Evolutionary conservation across 352 stramenopile genomes (phyloP).

Genomic region (Globisporangium paddicum): DNA sequence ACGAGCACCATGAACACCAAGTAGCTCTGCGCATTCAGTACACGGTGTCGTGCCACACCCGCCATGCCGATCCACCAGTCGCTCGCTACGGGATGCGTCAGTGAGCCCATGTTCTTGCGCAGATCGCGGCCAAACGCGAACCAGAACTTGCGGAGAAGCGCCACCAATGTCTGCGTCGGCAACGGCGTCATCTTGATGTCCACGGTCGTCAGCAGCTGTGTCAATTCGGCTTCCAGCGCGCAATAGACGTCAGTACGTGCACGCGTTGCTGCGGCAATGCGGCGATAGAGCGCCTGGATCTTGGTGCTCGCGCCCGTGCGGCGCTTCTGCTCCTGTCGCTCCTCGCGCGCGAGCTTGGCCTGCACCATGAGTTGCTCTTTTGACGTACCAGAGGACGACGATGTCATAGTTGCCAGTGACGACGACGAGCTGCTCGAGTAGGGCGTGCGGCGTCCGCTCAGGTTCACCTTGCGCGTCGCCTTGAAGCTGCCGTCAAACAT

Average conservation of each 20-base stretch:
- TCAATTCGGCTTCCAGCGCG: slow-evolving; percentile 37
- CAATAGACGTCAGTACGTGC: slow-evolving; percentile 29
- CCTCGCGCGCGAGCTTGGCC: slow-evolving; percentile 46
- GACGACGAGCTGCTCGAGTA: slow-evolving; percentile 19
- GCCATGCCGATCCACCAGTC: slow-evolving; percentile 4
- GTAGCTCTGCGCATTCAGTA: slow-evolving; percentile 52
- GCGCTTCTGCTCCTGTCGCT: slow-evolving; percentile 39
- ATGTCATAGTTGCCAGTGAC: not conserved
- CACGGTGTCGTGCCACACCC: slow-evolving; percentile 8
- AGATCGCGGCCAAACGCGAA: slow-evolving; percentile 23
- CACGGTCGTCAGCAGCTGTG: slow-evolving; percentile 17
- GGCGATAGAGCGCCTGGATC: slow-evolving; percentile 48
- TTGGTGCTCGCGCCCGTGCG: slow-evolving; percentile 34
- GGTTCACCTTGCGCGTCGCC: slow-evolving; percentile 56
- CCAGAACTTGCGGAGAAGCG: slow-evolving; percentile 41
- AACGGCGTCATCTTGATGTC: slow-evolving; percentile 33
- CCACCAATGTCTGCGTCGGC: slow-evolving; percentile 19
- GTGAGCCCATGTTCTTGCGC: slow-evolving; percentile 2
- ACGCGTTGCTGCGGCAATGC: slow-evolving; percentile 18
- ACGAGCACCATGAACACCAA: slow-evolving; percentile 57
- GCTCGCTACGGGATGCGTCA: not conserved
- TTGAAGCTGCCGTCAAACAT: slow-evolving; percentile 83
- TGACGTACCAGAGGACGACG: slow-evolving; percentile 16
- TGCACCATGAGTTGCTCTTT: slow-evolving; percentile 60
- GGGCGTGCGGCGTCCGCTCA: slow-evolving; percentile 53